These are phyloP conservation scores for Geotrichum fermentans DNA, from an alignment of 1,139 yeast genomes.

Conservation along the genomic window DNA sequence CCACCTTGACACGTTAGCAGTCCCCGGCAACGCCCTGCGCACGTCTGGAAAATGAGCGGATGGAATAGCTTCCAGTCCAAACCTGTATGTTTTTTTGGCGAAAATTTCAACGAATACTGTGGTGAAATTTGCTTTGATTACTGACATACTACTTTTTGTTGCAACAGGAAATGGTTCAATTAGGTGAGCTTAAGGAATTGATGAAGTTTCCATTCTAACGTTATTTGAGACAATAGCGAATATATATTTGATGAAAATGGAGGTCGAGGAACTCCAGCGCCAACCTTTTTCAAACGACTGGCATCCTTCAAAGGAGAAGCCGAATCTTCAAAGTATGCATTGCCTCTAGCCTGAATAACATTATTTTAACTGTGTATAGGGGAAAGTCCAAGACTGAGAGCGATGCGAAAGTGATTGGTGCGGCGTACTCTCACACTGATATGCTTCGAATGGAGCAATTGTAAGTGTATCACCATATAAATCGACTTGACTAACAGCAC, in stretches of 20 bases:
- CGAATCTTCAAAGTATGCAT: conserved; percentile 13
- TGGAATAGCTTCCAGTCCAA: conserved; percentile 9
- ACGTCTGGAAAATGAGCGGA: neutral
- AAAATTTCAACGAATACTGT: neutral
- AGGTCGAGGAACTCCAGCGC: conserved; percentile 59
- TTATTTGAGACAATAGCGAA: conserved; percentile 45
- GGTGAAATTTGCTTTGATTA: neutral
- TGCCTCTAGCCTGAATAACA: neutral
- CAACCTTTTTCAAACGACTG: conserved; percentile 53
- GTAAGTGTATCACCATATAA: conserved; percentile 1
- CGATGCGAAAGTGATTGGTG: conserved; percentile 41
- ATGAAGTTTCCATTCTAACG: neutral
- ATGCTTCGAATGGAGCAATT: conserved; percentile 27
- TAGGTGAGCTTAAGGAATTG: conserved; percentile 38
- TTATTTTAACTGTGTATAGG: neutral
- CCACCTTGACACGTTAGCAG: no score
- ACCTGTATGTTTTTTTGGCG: neutral
- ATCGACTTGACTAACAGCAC: neutral
- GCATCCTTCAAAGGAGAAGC: conserved; percentile 33
- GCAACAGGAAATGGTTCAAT: conserved; percentile 53
- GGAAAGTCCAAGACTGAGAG: conserved; percentile 26
- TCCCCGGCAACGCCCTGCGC: neutral
- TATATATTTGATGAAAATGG: conserved; percentile 65
- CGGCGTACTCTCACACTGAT: conserved; percentile 42
- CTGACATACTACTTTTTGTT: conserved; percentile 1